These are phyloP conservation scores for Trichoderma sp. DNA, from an alignment of 2,329 filamentous ascomycete species.

Conservation along the genomic window DNA sequence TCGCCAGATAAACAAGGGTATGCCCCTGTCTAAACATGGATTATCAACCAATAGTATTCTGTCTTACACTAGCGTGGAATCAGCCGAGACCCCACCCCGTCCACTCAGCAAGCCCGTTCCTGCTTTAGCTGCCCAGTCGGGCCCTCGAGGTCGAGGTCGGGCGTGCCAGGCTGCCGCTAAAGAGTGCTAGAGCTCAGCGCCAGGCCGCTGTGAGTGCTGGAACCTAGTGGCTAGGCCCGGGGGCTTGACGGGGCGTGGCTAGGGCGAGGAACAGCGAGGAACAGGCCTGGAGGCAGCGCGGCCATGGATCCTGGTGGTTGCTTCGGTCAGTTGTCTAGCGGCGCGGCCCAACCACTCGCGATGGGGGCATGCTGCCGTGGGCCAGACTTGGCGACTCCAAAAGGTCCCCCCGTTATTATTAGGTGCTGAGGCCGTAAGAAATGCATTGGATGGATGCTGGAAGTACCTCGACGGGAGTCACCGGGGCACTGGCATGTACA, in stretches of 20 bases:
- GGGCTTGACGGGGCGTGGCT: conserved; percentile 8
- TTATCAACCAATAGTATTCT: conserved; percentile 6
- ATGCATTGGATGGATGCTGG: neutral
- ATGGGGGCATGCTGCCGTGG: neutral
- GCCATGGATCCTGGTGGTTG: neutral
- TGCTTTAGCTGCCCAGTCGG: conserved; percentile 29
- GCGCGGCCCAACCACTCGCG: conserved; percentile 19
- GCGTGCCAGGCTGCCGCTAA: conserved; percentile 2
- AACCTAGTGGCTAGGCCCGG: neutral
- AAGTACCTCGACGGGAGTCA: neutral
- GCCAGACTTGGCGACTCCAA: conserved; percentile 15
- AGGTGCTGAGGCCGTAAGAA: neutral
- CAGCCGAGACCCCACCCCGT: conserved; percentile 16
- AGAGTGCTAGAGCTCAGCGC: neutral
- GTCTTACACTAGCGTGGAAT: conserved; percentile 13
- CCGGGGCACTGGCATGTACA: neutral
- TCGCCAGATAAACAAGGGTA: neutral
- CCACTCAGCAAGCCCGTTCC: conserved; percentile 28
- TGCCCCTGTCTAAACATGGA: conserved; percentile 9
- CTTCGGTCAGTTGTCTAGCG: conserved; percentile 10
- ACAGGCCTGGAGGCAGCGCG: neutral
- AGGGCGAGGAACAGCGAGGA: neutral
- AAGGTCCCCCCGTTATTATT: conserved; percentile 13
- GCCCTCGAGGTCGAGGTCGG: conserved; percentile 11
- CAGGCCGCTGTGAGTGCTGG: neutral